A percentile compares a stretch with the other conserved stretches of the same genome.
Evolutionary conservation across 106 monocot genomes (phyloP).

Genomic region (Apostasia shenzhenica): DNA sequence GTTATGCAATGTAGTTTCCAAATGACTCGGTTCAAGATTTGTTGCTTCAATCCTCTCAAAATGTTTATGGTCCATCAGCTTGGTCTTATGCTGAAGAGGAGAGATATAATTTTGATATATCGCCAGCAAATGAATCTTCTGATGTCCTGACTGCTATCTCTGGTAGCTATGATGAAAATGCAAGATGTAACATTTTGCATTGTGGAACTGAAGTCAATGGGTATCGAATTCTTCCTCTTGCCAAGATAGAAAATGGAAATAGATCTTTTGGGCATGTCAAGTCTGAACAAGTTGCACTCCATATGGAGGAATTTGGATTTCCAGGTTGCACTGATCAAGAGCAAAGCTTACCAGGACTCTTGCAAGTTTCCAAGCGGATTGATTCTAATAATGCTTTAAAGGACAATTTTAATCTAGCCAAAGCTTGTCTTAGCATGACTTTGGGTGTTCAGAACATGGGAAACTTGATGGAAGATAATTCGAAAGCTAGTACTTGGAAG

Average conservation of each 20-base stretch:
- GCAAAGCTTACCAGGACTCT: slow-evolving; percentile 16
- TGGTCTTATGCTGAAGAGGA: slow-evolving; percentile 19
- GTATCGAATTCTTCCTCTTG: slow-evolving; percentile 13
- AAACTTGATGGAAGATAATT: slow-evolving; percentile 21
- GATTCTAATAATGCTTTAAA: slow-evolving; percentile 18
- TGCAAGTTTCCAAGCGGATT: slow-evolving; percentile 10
- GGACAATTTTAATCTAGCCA: slow-evolving; percentile 21
- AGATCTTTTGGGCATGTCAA: slow-evolving; percentile 33
- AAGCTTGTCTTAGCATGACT: slow-evolving; percentile 43
- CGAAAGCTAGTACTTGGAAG: slow-evolving; percentile 13
- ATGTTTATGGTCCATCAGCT: slow-evolving; percentile 12
- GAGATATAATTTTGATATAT: slow-evolving; percentile 10
- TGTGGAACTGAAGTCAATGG: slow-evolving; percentile 21
- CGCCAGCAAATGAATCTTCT: slow-evolving; percentile 11
- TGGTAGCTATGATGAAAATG: slow-evolving; percentile 15
- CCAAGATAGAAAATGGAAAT: slow-evolving; percentile 22
- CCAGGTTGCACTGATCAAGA: slow-evolving; percentile 16
- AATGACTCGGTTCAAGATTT: not conserved
- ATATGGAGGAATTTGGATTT: slow-evolving; percentile 25
- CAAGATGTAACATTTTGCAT: slow-evolving; percentile 11
- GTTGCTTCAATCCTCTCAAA: slow-evolving; percentile 18
- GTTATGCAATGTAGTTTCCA: not conserved
- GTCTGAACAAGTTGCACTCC: slow-evolving; percentile 29
- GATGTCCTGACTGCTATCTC: slow-evolving; percentile 5
- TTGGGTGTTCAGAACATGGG: slow-evolving; percentile 39